A percentile compares a stretch with the other conserved stretches of the same genome.
Conservation (phyloP, 805 yeast species). For the Wickerhamiella hasegawae region DNA sequence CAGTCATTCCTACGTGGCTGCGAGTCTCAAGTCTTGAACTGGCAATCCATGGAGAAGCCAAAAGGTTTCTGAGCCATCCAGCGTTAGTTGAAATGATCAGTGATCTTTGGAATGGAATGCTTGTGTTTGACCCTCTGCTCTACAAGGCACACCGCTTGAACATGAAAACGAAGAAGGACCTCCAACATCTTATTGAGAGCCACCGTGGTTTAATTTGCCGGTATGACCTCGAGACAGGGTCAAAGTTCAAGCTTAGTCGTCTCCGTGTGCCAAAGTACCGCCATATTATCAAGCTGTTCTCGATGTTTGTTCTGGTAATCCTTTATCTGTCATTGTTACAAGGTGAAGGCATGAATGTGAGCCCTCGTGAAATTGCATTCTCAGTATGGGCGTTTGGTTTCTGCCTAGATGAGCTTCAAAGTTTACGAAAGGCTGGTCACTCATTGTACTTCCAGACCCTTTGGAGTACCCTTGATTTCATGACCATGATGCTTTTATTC, state of each 20-base stretch:
- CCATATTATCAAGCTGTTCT: slow-evolving; percentile 18
- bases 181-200: slow-evolving; percentile 14
- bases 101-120: slow-evolving; percentile 36
- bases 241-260: slow-evolving; percentile 24
- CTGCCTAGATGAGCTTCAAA: slow-evolving; percentile 31
- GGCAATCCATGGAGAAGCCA: slow-evolving; percentile 36
- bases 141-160: slow-evolving; percentile 22
- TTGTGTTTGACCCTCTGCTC: slow-evolving; percentile 26
- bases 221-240: slow-evolving; percentile 22
- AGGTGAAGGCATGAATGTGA: slow-evolving; percentile 8
- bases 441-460: slow-evolving; percentile 31
- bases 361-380: slow-evolving; percentile 24
- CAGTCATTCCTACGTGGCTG: slow-evolving; percentile 21
- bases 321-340: slow-evolving; percentile 19
- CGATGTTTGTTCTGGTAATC: slow-evolving; percentile 19
- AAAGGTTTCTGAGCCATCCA: slow-evolving; percentile 36
- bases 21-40: slow-evolving; percentile 33
- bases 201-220: slow-evolving; percentile 23
- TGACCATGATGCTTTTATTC: slow-evolving; percentile 27
- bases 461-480: slow-evolving; percentile 38
- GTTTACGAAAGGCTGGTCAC: slow-evolving; percentile 29
- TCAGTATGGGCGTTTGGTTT: slow-evolving; percentile 32
- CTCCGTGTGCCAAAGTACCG: slow-evolving; percentile 26
- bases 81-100: slow-evolving; percentile 31
- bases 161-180: slow-evolving; percentile 13